These are phyloP conservation scores for Ogataea trehalophila DNA, from an alignment of 805 yeast species.

Conservation along the genomic window DNA sequence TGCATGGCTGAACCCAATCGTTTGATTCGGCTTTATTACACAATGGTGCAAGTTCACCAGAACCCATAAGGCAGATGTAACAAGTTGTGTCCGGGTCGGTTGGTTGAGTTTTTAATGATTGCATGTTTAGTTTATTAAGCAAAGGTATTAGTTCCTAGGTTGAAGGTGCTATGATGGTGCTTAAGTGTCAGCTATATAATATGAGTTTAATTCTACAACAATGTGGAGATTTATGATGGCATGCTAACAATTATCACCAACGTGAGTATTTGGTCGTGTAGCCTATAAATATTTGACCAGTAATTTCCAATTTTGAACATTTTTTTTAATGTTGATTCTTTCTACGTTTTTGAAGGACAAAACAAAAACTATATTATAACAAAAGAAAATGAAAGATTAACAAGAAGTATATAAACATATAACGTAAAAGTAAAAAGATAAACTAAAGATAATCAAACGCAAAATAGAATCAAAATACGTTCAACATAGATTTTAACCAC, in stretches of 20 bases:
- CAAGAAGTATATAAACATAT: too few relatives aligned
- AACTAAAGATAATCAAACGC: background rate
- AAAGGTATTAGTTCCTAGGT: too few relatives aligned
- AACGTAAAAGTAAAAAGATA: background rate
- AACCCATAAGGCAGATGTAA: slow-evolving; percentile 28
- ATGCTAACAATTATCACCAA: too few relatives aligned
- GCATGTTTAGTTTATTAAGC: slow-evolving; percentile 7
- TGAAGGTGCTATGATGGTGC: too few relatives aligned
- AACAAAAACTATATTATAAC: background rate
- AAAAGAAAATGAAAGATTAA: too few relatives aligned
- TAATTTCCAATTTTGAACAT: too few relatives aligned
- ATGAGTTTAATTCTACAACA: too few relatives aligned
- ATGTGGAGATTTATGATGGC: too few relatives aligned
- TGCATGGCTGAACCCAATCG: slow-evolving; percentile 42
- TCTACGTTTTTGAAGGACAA: background rate
- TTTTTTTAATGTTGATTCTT: background rate
- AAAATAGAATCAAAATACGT: background rate
- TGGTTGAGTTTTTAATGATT: slow-evolving; percentile 12
- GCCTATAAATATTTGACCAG: too few relatives aligned
- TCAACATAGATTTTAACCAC: slow-evolving; percentile 18
- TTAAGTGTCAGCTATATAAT: too few relatives aligned
- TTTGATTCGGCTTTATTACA: slow-evolving; percentile 26
- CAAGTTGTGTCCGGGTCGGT: slow-evolving; percentile 16
- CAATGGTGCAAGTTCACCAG: slow-evolving; percentile 29
- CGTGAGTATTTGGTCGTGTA: too few relatives aligned